Evolutionary conservation across 371 early-diverging fungal genomes (phyloP), one percentile per base, ranked within the genome.

Genomic region (Mortierella sp.): DNA sequence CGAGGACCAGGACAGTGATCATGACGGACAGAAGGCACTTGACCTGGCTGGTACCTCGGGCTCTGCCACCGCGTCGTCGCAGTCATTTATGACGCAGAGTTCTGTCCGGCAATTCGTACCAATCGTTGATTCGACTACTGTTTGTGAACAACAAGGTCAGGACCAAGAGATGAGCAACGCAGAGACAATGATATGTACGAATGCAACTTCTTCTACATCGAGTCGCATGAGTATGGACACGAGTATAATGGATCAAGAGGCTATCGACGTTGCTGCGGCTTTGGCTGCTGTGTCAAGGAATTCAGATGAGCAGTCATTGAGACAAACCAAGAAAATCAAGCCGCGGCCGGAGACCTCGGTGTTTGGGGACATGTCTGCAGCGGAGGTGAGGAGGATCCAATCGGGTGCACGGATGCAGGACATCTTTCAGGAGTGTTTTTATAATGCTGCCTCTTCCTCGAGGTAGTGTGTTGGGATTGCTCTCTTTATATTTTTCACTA

Each of bases 381-480:
- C 41, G 7, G 65, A 65, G 26, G 53, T 37, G 17, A 30, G 47
- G 31, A 42, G 65, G 34, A 21, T 30, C 14, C 57, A 64, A 32
- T n/a, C 27, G 24, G 68, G 68, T 12, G 68, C 60, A 30, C 60
- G 54, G 43, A 32, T 60, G 27, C 55, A 50, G 12, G 63, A 70
- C 56, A 52, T 70, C 21, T 50, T 70, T 24, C 62, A 70, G 43
- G 63, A 70, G 24, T 70, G 70, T 58, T 70, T 70, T 49, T 70
- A 62, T 26, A 70, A 70, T 41, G 70, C 70, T 2, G 58, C 70
- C 1, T 52, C 63, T n/a, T 46, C 61, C 11, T 53, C 55, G n/a
- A 50, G 62, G 47, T 57, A 46, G 54, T 9, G 14, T n/a, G 23
- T 30, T 41, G 24, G 4, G 12, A 24, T 50, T 5, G 15, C 47